Evolutionary conservation across 2,329 filamentous ascomycete genomes (phyloP).

Genomic region (Cladosporium austrohemisphaericum): DNA sequence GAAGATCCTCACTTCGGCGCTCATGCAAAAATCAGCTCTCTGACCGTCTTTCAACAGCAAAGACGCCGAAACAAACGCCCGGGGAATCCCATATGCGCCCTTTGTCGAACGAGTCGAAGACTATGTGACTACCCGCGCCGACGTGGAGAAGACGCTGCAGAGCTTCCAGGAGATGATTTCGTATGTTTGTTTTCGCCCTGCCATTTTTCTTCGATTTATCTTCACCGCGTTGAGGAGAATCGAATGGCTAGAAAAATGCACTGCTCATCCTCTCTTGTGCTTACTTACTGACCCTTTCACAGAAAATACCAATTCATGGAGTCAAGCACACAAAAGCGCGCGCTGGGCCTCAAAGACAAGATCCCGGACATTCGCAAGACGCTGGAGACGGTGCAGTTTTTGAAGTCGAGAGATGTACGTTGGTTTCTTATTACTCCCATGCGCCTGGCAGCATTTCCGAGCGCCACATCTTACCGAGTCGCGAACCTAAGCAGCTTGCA

Average conservation of each 20-base stretch:
- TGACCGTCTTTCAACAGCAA: too few relatives aligned
- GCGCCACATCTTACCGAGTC: not conserved
- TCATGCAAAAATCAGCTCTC: not conserved
- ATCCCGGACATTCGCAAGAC: conserved; percentile 97
- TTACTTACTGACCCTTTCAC: conserved; percentile 26
- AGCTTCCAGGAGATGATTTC: conserved; percentile 93
- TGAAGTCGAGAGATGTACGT: conserved; percentile 68
- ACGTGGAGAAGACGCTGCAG: conserved; percentile 76
- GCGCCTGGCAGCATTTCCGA: not conserved
- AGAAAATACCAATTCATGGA: conserved; percentile 99
- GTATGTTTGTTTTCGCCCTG: conserved; percentile 46
- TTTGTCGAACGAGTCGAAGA: conserved; percentile 88
- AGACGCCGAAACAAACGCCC: conserved; percentile 64
- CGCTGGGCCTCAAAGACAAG: conserved; percentile 81
- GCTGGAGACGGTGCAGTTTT: conserved; percentile 81
- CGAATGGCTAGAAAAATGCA: too few relatives aligned
- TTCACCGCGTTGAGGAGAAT: not conserved
- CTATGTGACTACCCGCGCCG: conserved; percentile 72
- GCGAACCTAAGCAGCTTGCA: not conserved
- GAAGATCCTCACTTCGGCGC: not conserved
- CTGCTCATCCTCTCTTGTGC: too few relatives aligned
- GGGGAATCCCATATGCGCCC: conserved; percentile 77
- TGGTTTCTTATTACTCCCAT: not conserved
- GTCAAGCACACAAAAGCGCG: conserved; percentile 80
- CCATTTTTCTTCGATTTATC: not conserved